These are phyloP conservation scores for Lodderomyces parapsilosis DNA, from an alignment of 1,139 yeast genomes.

Conservation along the genomic window DNA sequence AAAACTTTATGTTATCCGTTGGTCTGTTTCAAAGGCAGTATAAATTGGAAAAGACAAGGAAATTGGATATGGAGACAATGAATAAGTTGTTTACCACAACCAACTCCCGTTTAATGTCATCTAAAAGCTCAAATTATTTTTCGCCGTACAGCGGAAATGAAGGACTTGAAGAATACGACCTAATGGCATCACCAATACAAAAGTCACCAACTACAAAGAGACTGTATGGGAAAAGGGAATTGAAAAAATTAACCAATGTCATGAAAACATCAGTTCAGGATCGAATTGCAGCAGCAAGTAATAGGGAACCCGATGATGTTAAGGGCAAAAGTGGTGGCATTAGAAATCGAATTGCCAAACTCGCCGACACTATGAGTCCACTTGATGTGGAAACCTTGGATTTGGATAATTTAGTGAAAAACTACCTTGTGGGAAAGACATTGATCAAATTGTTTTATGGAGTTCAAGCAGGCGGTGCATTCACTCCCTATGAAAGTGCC, in stretches of 20 bases:
- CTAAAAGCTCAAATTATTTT: conserved; percentile 18
- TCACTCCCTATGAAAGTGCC: not conserved
- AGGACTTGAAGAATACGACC: conserved; percentile 7
- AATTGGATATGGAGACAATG: conserved; percentile 63
- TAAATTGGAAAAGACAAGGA: conserved; percentile 54
- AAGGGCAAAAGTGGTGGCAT: conserved; percentile 23
- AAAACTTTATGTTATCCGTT: conserved; percentile 56
- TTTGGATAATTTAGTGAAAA: conserved; percentile 33
- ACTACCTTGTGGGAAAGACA: conserved; percentile 35
- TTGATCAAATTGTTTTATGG: conserved; percentile 39
- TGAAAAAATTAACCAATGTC: conserved; percentile 62
- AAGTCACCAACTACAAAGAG: conserved; percentile 19
- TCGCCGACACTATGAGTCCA: conserved; percentile 37
- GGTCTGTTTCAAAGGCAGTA: conserved; percentile 64
- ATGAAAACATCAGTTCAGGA: conserved; percentile 79
- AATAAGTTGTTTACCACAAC: conserved; percentile 60
- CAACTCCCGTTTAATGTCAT: conserved; percentile 42
- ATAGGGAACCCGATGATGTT: conserved; percentile 26
- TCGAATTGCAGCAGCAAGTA: conserved; percentile 33
- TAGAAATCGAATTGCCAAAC: conserved; percentile 36
- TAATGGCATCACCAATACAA: conserved; percentile 5
- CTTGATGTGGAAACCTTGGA: conserved; percentile 46
- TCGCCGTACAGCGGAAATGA: conserved; percentile 9
- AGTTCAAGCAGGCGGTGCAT: conserved; percentile 7
- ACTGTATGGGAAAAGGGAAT: conserved; percentile 44